Evolutionary conservation across 495 filamentous ascomycete species (phyloP), one percentile per base, ranked within the genome.

Genomic region (Hypoxylon rickii): DNA sequence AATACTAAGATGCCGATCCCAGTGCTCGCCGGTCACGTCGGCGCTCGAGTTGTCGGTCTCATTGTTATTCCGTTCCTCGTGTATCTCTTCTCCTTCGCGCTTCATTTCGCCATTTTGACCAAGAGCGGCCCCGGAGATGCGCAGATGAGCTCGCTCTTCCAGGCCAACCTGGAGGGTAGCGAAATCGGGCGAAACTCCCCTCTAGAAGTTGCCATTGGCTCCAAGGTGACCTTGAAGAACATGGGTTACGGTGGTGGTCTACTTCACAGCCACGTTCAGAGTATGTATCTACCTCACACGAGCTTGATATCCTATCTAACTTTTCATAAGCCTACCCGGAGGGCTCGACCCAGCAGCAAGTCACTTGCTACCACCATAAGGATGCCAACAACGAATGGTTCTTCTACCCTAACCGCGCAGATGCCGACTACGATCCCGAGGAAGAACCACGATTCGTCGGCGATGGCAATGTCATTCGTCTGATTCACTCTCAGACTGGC

Each of bases 341-440:
- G 72, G 94, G 94, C 22, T 97, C 95, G 11, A 72, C 71, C 5
- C 94, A 98, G 72, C 95, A 98, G 65, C 94, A 98, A 71, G 88
- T 98, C 46, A 98, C 94, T 22, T 98, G 94, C 76, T 98, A 98
- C 70, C 94, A 98, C 72, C 94, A 98, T 78, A 98, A 98, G 69
- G 94, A 98, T 81, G 84, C 94, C 62, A 98, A 98, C 78, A 98
- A 98, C 65, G 95, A 98, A 73, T 98, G 94, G 94, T 97, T 92
- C 72, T 96, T 98, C 70, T 96, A 96, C 67, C 95, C 94, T 13
- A 94, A 91, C 74, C 88, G 94, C 34, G 61, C 77, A 22, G 80
- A 93, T 26, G 70, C 79, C 2, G 86, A 89, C n/a, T 95, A 84
- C 64, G 81, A 90, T 63, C 71, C 83, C 2, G 84, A 88, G 22